Evolutionary conservation across 2,329 filamentous ascomycete genomes (phyloP), one percentile per base, ranked within the genome.

Genomic region (Ascomycota sp.): DNA sequence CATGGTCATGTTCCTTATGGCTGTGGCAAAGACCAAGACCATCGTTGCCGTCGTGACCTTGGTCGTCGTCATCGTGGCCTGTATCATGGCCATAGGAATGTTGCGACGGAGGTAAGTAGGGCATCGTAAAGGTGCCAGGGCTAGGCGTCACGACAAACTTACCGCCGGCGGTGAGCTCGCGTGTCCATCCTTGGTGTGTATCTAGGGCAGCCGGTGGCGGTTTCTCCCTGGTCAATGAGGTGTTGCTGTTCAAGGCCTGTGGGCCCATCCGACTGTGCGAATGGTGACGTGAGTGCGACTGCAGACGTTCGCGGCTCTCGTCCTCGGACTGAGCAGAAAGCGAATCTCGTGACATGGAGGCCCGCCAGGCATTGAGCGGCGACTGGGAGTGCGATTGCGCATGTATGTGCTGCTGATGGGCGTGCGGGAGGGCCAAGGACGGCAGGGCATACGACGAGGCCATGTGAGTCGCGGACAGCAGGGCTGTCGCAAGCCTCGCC

Each of bases 391-490:
- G 50, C 10, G 51, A 42, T 30, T 55, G 55, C 6, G 52, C 45
- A 38, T 59, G 52, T 27, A 52, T 45, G 34, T 53, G 46, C 29
- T 54, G 54, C 31, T 57, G 50, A 38, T 63, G 56, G 33, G 54
- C 56, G 38, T 60, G 60, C 30, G 59, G 56, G 27, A 65, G 45
- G 24, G 60, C 52, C 23, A 62, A 54, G 23, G 61, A 56, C n/a
- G 65, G 65, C 32, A 69, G 46, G 30, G 57, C 53, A 43, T 65
- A 69, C 15, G 65, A 59, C 23, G 63, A 60, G 35, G 60, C 55
- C 59, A 65, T 65, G 9, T 22, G 2, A 22, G 24, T 8, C 20
- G n/a, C 27, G 19, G 22, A 26, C 11, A 2, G 23, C 11, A 7
- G 10, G 17, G 9, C 23, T 15, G 8, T 24, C 7, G 10, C 11